Conservation (phyloP, 306 rosid genomes). For the Fragaria nilgerrensis region DNA sequence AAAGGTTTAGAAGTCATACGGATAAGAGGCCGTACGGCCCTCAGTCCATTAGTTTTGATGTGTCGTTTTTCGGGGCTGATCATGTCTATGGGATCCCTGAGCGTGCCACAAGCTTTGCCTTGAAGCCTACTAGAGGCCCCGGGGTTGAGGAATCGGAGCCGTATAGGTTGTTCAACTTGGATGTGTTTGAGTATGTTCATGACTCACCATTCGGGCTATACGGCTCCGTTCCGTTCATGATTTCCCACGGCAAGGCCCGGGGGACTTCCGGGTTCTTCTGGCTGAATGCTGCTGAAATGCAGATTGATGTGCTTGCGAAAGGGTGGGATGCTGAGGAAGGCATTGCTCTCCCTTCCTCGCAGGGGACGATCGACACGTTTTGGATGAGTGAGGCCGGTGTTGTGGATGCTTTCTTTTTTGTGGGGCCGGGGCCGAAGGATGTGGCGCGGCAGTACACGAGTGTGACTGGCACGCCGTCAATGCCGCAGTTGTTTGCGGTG, state of each 20-base stretch:
- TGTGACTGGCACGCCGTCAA: constrained; percentile 70
- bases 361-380: constrained; percentile 65
- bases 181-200: constrained; percentile 78
- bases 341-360: constrained; percentile 62
- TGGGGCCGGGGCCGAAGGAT: constrained; percentile 87
- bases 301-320: constrained; percentile 78
- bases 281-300: constrained; percentile 98
- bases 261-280: constrained; percentile 88
- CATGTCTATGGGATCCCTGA: constrained; percentile 93
- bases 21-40: constrained; percentile 84
- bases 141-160: constrained; percentile 81
- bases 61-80: constrained; percentile 75
- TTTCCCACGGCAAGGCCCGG: constrained; percentile 71
- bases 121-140: constrained; percentile 86
- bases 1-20: constrained; percentile 63
- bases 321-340: constrained; percentile 86
- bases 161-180: constrained; percentile 78
- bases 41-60: constrained; percentile 88
- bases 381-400: constrained; percentile 98
- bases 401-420: constrained; percentile 76
- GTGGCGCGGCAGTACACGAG: constrained; percentile 69
- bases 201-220: constrained; percentile 91
- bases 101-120: constrained; percentile 66
- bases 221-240: constrained; percentile 89
- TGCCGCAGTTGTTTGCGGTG: constrained; percentile 83